Evolutionary conservation across 768 basidiomycete genomes (phyloP).

Genomic region (Mycena vulgaris): DNA sequence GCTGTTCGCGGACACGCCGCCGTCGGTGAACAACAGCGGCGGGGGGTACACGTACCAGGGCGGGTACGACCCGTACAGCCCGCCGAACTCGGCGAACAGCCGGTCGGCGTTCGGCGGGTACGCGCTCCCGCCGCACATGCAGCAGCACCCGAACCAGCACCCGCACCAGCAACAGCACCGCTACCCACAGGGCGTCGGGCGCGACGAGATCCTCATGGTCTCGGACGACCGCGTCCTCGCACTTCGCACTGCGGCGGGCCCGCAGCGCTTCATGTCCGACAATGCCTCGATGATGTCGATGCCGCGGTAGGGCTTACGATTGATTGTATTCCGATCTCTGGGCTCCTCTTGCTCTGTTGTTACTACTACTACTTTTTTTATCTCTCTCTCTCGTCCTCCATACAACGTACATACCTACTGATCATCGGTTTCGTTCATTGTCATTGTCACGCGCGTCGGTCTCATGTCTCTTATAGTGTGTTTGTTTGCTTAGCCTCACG

Average conservation of each 20-base stretch:
- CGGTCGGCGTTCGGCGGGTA: conserved; percentile 50
- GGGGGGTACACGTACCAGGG: conserved; percentile 51
- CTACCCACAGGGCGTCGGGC: conserved; percentile 66
- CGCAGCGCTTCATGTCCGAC: conserved; percentile 59
- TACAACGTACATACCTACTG: conserved; percentile 29
- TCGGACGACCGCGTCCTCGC: conserved; percentile 90
- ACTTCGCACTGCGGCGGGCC: conserved; percentile 66
- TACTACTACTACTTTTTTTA: not conserved
- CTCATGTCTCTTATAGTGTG: conserved; percentile 17
- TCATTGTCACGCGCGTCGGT: conserved; percentile 16
- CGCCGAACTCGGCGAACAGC: conserved; percentile 37
- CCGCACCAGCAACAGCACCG: conserved; percentile 37
- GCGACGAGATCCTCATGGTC: conserved; percentile 91
- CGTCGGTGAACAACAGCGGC: conserved; percentile 80
- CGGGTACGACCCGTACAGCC: conserved; percentile 50
- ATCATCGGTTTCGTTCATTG: conserved; percentile 30
- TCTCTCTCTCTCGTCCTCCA: not conserved
- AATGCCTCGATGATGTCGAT: conserved; percentile 61
- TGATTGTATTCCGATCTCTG: conserved; percentile 19
- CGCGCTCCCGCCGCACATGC: conserved; percentile 46
- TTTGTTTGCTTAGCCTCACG: conserved; percentile 13
- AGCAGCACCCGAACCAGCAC: conserved; percentile 60
- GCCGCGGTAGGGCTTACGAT: conserved; percentile 56
- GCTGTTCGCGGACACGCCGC: conserved; percentile 94
- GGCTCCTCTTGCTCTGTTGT: conserved; percentile 25